A percentile compares a stretch with the other conserved stretches of the same genome.
These are phyloP conservation scores for Rhododendron kiyosumense DNA, from an alignment of 148 eudicot genomes.

Conservation along the genomic window DNA sequence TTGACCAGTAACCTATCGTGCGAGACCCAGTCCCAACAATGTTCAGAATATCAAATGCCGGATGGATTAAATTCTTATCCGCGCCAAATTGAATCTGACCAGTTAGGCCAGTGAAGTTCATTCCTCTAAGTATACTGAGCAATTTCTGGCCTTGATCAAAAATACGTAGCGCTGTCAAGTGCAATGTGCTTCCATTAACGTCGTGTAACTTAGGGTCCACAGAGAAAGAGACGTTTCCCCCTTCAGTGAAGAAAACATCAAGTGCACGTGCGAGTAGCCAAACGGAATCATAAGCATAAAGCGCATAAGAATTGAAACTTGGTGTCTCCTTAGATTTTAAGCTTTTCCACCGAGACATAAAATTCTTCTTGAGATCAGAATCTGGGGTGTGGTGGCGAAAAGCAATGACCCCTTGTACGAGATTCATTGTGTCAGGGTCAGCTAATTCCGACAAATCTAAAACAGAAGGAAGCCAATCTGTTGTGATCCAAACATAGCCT, in stretches of 20 bases:
- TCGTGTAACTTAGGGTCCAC: constrained; percentile 45
- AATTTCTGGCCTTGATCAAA: constrained; percentile 61
- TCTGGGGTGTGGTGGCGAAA: constrained; percentile 70
- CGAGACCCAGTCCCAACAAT: constrained; percentile 65
- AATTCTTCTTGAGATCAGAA: constrained; percentile 39
- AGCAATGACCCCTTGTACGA: constrained; percentile 72
- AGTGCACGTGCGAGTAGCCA: constrained; percentile 79
- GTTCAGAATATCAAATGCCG: constrained; percentile 61
- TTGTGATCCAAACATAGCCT: constrained; percentile 92
- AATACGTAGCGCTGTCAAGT: constrained; percentile 47
- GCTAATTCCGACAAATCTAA: constrained; percentile 41
- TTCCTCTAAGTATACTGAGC: constrained; percentile 35
- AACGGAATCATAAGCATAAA: constrained; percentile 87
- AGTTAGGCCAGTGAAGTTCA: constrained; percentile 52
- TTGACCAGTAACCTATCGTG: constrained; percentile 78
- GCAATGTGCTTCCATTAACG: constrained; percentile 35
- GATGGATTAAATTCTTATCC: constrained; percentile 54
- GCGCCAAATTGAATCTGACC: constrained; percentile 59
- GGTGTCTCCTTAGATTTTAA: constrained; percentile 38
- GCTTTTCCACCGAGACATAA: constrained; percentile 47
- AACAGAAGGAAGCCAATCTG: constrained; percentile 82
- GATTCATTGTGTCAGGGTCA: constrained; percentile 33
- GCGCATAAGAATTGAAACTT: constrained; percentile 61
- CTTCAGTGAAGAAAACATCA: constrained; percentile 47
- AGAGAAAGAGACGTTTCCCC: constrained; percentile 51